Conservation (phyloP, 345 rosid genomes). For the Aethionema arabicum region DNA sequence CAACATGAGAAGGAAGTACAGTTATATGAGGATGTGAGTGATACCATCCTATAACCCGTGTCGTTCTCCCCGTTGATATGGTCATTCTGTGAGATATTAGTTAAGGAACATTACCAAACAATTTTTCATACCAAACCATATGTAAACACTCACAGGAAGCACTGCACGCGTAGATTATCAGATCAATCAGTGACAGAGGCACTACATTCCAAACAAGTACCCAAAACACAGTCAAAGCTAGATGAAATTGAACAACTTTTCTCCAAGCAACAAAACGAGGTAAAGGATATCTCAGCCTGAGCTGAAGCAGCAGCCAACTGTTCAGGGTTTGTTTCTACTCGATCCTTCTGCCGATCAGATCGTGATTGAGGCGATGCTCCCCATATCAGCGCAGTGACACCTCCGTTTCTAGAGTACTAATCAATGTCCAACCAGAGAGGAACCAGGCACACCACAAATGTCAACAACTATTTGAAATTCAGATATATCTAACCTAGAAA, state of each 20-base stretch:
- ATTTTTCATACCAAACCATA: neutral
- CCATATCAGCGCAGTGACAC: slow-evolving; percentile 84
- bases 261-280: too few relatives aligned
- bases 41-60: slow-evolving; percentile 98
- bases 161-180: neutral
- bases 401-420: slow-evolving; percentile 72
- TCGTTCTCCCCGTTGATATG: slow-evolving; percentile 68
- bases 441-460: slow-evolving; percentile 6
- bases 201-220: neutral
- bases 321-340: slow-evolving; percentile 98
- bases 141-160: neutral
- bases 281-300: slow-evolving; percentile 96
- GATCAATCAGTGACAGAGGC: neutral
- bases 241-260: neutral
- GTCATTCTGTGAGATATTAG: slow-evolving; percentile 84
- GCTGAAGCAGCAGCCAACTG: slow-evolving; percentile 99
- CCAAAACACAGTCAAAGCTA: too few relatives aligned
- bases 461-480: neutral
- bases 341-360: slow-evolving; percentile 91
- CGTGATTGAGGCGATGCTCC: slow-evolving; percentile 97
- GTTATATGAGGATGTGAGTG: slow-evolving; percentile 99
- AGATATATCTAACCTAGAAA: neutral
- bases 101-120: slow-evolving; percentile 24
- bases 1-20: slow-evolving; percentile 97
- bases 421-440: slow-evolving; percentile 31